A percentile compares a stretch with the other conserved stretches of the same genome.
Conservation (phyloP, 495 filamentous ascomycete species). For the Stereocaulon alpinum region DNA sequence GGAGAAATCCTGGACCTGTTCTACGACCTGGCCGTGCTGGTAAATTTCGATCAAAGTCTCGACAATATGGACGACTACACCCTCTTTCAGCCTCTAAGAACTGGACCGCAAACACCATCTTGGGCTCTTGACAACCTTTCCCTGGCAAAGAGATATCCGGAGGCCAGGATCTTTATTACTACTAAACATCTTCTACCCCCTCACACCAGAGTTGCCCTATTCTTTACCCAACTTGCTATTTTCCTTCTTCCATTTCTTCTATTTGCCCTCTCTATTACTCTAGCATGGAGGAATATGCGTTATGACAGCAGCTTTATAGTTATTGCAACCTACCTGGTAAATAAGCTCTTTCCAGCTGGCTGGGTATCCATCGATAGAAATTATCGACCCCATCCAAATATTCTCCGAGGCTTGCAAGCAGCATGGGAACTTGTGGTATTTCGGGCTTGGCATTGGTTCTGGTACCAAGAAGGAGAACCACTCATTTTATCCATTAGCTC, state of each 20-base stretch:
- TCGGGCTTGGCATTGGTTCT: neutral
- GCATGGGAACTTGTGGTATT: neutral
- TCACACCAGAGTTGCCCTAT: neutral
- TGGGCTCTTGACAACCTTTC: neutral
- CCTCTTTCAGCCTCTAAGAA: neutral
- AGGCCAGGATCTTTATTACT: neutral
- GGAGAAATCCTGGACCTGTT: neutral
- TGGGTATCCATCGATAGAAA: neutral
- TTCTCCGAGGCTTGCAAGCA: neutral
- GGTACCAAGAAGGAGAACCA: neutral
- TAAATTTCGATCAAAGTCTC: neutral
- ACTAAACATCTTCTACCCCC: neutral
- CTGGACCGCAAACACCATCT: neutral
- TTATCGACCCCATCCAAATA: neutral
- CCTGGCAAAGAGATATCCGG: neutral
- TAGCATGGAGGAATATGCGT: neutral
- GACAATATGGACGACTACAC: neutral
- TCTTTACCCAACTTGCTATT: neutral
- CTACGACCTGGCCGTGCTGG: neutral
- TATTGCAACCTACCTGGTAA: neutral
- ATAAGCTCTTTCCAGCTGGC: neutral
- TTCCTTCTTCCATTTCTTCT: slow-evolving; percentile 1
- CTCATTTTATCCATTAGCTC: neutral
- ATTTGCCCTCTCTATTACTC: neutral
- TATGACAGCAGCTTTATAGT: neutral